Conservation (phyloP, 2,329 filamentous ascomycete species). For the Leptographium wingfieldii region DNA sequence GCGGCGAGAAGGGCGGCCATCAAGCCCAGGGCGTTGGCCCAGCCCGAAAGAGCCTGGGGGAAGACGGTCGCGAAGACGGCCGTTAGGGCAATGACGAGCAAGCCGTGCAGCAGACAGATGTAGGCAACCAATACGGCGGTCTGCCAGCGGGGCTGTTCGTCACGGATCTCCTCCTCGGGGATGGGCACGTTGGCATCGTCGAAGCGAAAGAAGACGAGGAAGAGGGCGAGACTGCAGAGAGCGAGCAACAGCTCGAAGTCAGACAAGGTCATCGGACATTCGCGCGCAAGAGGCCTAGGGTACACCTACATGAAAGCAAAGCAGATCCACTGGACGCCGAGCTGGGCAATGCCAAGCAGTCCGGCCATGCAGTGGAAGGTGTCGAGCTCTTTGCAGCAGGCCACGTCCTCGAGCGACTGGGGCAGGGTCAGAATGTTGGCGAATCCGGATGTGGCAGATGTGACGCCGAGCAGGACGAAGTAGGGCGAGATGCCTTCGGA, state of each 20-base stretch:
- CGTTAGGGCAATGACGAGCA: slow-evolving; percentile 57
- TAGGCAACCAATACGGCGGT: slow-evolving; percentile 66
- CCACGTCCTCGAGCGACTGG: slow-evolving; percentile 69
- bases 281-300: background rate
- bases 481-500: slow-evolving; percentile 93
- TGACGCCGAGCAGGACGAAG: slow-evolving; percentile 87
- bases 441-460: slow-evolving; percentile 77
- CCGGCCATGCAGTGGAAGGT: slow-evolving; percentile 75
- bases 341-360: slow-evolving; percentile 77
- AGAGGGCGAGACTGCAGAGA: slow-evolving; percentile 66
- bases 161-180: slow-evolving; percentile 31
- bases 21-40: slow-evolving; percentile 78
- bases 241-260: background rate
- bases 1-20: slow-evolving; percentile 66
- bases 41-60: slow-evolving; percentile 53
- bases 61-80: slow-evolving; percentile 52
- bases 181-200: slow-evolving; percentile 37
- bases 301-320: slow-evolving; percentile 74
- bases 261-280: no score
- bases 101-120: slow-evolving; percentile 60
- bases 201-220: slow-evolving; percentile 83
- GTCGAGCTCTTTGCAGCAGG: slow-evolving; percentile 73
- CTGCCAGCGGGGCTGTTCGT: slow-evolving; percentile 54
- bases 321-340: slow-evolving; percentile 83
- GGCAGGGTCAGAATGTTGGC: slow-evolving; percentile 85